Evolutionary conservation across 2,329 filamentous ascomycete species (phyloP).

Genomic region (Ceratocystis huliohia): DNA sequence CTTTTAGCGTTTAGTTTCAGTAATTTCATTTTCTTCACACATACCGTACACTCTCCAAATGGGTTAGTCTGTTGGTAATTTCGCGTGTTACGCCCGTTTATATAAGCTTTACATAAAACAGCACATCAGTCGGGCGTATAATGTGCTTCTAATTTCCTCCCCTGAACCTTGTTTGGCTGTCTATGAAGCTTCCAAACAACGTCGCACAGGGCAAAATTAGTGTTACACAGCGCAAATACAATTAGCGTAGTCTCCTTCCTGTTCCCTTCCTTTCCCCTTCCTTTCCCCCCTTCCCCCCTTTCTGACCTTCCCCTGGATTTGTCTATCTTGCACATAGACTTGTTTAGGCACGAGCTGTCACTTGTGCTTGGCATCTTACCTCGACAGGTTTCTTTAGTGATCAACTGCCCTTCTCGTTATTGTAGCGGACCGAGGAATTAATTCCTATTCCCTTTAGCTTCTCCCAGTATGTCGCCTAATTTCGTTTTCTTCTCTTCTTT

Average conservation of each 20-base stretch:
- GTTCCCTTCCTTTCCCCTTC: not conserved
- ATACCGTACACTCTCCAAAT: not conserved
- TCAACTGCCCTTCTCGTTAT: too few species aligned
- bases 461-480: too few species aligned
- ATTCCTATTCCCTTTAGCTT: too few species aligned
- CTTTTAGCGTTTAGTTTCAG: too few species aligned
- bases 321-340: not conserved
- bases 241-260: not conserved
- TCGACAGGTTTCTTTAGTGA: too few species aligned
- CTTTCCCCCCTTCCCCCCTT: not conserved
- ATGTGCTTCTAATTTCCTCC: not conserved
- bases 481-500: too few species aligned
- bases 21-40: not conserved
- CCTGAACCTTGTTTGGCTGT: not conserved
- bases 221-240: not conserved
- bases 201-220: not conserved
- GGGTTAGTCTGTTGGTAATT: not conserved
- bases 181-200: not conserved
- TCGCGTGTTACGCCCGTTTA: not conserved
- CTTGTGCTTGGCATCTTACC: too few species aligned
- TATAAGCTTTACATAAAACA: not conserved
- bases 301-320: not conserved
- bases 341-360: not conserved
- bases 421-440: too few species aligned
- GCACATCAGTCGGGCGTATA: not conserved